These are phyloP conservation scores for Diaporthe ilicicola DNA, from an alignment of 2,329 filamentous ascomycete species.

Conservation along the genomic window DNA sequence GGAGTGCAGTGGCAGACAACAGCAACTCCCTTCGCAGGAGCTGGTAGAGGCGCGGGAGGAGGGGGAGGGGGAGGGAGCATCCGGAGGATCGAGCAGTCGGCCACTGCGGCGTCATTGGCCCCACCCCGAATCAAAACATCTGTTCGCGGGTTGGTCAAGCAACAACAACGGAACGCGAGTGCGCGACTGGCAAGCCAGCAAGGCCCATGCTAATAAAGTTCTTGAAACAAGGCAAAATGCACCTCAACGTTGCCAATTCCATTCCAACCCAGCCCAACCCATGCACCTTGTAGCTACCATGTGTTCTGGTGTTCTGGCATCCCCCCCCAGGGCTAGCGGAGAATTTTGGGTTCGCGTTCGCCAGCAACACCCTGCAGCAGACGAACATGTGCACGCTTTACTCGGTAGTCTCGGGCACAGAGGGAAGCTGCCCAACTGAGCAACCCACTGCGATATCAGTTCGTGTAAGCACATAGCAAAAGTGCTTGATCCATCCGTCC, in stretches of 20 bases:
- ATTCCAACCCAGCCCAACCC: neutral
- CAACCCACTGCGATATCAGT: too few species aligned
- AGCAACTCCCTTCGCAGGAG: neutral
- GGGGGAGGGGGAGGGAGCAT: neutral
- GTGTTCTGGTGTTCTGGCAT: neutral
- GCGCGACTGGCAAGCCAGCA: too few species aligned
- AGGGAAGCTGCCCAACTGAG: too few species aligned
- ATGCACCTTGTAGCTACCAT: neutral
- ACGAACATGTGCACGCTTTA: too few species aligned
- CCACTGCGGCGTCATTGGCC: constrained; percentile 30
- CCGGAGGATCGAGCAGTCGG: neutral
- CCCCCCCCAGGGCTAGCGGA: too few species aligned
- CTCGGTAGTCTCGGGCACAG: too few species aligned
- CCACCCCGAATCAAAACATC: constrained; percentile 22
- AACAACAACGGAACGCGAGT: constrained; percentile 33
- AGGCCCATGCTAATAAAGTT: constrained; percentile 2
- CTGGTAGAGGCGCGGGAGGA: neutral
- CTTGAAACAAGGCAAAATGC: constrained; percentile 13
- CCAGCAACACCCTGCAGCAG: neutral
- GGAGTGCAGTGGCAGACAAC: too few species aligned
- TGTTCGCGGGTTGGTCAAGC: constrained; percentile 37
- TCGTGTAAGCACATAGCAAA: too few species aligned
- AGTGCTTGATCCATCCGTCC: too few species aligned
- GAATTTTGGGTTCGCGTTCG: neutral
- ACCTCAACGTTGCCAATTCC: neutral